phyloP scores from a whole-genome alignment of 306 rosid species.

The Urtica urens region DNA sequence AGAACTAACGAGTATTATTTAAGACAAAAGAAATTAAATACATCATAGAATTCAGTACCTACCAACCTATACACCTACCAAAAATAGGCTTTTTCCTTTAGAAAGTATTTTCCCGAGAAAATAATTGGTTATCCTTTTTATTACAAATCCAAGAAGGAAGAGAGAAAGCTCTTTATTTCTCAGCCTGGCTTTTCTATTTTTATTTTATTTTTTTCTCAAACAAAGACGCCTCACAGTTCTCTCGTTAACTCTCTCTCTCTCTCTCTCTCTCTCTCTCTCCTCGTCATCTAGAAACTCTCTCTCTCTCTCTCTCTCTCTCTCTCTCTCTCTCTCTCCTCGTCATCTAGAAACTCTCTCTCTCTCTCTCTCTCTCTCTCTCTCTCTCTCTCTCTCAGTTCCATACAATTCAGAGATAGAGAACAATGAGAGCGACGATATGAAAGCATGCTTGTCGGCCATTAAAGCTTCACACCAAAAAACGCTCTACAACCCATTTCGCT shows the following conservation, averaged over 20 bases:
- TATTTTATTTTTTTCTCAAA: not conserved
- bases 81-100: not conserved
- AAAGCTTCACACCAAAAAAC: slow-evolving; percentile 31
- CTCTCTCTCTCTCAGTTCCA: not conserved
- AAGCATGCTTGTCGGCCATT: slow-evolving; percentile 77
- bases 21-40: not conserved
- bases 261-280: slow-evolving; percentile 1
- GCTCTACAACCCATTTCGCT: not conserved
- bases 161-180: no score
- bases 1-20: no score
- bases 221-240: slow-evolving; percentile 19
- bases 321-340: not conserved
- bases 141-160: no score
- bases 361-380: not conserved
- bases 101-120: slow-evolving; percentile 13
- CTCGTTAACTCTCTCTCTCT: not conserved
- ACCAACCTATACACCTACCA: slow-evolving; percentile 7
- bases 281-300: not conserved
- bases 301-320: not conserved
- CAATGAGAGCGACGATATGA: slow-evolving; percentile 13
- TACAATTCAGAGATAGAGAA: slow-evolving; percentile 15
- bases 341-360: slow-evolving; percentile 7
- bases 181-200: not conserved
- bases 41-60: slow-evolving; percentile 27
- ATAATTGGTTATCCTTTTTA: not conserved